Evolutionary conservation across 108 stramenopile species (phyloP).

Genomic region (Seminavis robusta): DNA sequence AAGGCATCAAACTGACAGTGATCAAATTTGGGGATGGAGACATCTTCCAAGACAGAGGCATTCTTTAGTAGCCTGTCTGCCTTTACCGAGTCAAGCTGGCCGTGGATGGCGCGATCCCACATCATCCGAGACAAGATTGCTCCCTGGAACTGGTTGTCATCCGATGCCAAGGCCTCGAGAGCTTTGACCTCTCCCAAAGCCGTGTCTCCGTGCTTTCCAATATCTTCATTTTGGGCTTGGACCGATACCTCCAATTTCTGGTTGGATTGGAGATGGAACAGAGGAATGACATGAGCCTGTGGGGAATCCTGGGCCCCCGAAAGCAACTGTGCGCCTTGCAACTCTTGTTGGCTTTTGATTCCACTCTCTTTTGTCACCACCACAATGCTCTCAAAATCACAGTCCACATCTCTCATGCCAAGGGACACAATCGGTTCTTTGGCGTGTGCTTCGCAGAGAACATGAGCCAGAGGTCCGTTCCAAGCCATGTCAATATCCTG

Average conservation of each 20-base stretch:
- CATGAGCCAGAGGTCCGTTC: slow-evolving; percentile 40
- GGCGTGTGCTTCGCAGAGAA: slow-evolving; percentile 13
- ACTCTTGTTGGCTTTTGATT: background rate
- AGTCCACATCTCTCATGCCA: slow-evolving; percentile 40
- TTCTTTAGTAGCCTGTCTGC: background rate
- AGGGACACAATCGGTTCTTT: slow-evolving; percentile 8
- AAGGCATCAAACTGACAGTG: slow-evolving; percentile 32
- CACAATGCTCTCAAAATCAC: slow-evolving; percentile 26
- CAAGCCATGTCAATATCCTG: slow-evolving; percentile 22
- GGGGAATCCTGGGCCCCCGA: slow-evolving; percentile 24
- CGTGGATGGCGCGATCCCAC: slow-evolving; percentile 9
- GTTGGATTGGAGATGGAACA: slow-evolving; percentile 16
- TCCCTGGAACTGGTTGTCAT: slow-evolving; percentile 2
- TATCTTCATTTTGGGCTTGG: slow-evolving; percentile 17
- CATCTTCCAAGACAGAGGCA: background rate
- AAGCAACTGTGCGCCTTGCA: slow-evolving; percentile 3
- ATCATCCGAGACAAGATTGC: slow-evolving; percentile 23
- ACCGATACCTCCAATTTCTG: too few species aligned
- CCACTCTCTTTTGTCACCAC: background rate
- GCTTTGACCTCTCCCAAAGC: slow-evolving; percentile 29
- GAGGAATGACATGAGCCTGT: slow-evolving; percentile 29
- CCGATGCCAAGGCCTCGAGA: slow-evolving; percentile 4
- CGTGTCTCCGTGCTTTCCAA: slow-evolving; percentile 41
- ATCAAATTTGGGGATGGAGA: slow-evolving; percentile 22
- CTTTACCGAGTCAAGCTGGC: slow-evolving; percentile 1